Percentiles rank a stretch among this genome's conserved stretches.
Evolutionary conservation across 768 basidiomycete genomes (phyloP).

Genomic region (Rossbeevera mucosa): DNA sequence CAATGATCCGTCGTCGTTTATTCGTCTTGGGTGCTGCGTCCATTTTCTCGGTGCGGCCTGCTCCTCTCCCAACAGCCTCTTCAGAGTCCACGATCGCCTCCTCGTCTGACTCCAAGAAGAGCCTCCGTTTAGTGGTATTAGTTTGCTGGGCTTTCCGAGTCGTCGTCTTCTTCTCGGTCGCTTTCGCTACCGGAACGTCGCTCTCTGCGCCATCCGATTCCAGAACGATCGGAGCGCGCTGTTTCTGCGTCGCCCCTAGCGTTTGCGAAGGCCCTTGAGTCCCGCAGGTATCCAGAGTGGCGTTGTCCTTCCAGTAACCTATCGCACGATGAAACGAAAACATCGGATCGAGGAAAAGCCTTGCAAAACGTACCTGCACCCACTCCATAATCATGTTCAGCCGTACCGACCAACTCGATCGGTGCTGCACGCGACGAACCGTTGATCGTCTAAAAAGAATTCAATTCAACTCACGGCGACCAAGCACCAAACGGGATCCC

Average conservation of each 20-base stretch:
- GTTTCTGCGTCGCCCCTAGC: slow-evolving; percentile 15
- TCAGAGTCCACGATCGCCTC: slow-evolving; percentile 22
- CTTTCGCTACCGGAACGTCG: slow-evolving; percentile 14
- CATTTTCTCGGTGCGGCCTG: slow-evolving; percentile 2
- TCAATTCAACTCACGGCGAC: too few relatives aligned
- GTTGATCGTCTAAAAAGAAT: slow-evolving; percentile 31
- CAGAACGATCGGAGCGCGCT: slow-evolving; percentile 30
- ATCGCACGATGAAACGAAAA: not conserved
- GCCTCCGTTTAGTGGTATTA: slow-evolving; percentile 36
- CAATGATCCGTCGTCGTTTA: slow-evolving; percentile 36
- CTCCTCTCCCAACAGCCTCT: not conserved
- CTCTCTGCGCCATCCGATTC: slow-evolving; percentile 39
- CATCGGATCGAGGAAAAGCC: not conserved
- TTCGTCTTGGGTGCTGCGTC: slow-evolving; percentile 6
- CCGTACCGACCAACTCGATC: slow-evolving; percentile 49
- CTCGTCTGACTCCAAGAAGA: slow-evolving; percentile 53
- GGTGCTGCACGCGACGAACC: slow-evolving; percentile 29
- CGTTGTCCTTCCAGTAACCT: slow-evolving; percentile 57
- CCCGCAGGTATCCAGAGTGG: slow-evolving; percentile 16
- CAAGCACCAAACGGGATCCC: slow-evolving; percentile 11
- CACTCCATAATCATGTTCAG: slow-evolving; percentile 52
- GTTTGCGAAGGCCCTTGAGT: slow-evolving; percentile 19
- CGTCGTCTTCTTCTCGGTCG: slow-evolving; percentile 15
- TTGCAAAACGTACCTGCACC: slow-evolving; percentile 39
- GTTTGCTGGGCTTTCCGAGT: slow-evolving; percentile 20